Percentiles rank a stretch among this genome's conserved stretches.
Evolutionary conservation across 192 early-diverging fungal species (phyloP).

Genomic region (Funneliformis geosporum): DNA sequence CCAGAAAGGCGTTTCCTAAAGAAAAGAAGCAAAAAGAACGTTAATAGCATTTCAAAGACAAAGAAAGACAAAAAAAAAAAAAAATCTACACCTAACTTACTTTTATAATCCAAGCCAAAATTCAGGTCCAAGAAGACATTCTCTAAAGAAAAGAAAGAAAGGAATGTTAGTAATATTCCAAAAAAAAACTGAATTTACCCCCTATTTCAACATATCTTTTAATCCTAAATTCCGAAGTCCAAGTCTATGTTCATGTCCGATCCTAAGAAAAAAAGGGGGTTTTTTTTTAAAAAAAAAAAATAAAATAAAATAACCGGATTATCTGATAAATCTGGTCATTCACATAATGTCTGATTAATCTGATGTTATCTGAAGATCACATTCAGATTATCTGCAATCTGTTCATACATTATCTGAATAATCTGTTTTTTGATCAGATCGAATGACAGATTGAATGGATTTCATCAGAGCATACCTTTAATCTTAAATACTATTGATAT

Average conservation of each 20-base stretch:
- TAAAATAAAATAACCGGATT: neutral
- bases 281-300: neutral
- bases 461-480: neutral
- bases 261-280: neutral
- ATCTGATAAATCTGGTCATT: neutral
- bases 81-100: neutral
- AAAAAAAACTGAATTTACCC: no score
- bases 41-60: neutral
- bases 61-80: no score
- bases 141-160: no score
- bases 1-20: no score
- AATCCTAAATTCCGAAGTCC: neutral
- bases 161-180: no score
- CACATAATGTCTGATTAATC: neutral
- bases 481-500: no score
- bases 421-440: neutral
- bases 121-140: no score
- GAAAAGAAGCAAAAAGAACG: neutral
- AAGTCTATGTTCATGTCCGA: neutral
- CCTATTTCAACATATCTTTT: no score
- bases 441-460: neutral
- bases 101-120: neutral
- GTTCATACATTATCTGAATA: neutral
- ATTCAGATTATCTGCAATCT: neutral
- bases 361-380: neutral